phyloP scores from a whole-genome alignment of 768 basidiomycete genomes.

The Hericium erinaceus region DNA sequence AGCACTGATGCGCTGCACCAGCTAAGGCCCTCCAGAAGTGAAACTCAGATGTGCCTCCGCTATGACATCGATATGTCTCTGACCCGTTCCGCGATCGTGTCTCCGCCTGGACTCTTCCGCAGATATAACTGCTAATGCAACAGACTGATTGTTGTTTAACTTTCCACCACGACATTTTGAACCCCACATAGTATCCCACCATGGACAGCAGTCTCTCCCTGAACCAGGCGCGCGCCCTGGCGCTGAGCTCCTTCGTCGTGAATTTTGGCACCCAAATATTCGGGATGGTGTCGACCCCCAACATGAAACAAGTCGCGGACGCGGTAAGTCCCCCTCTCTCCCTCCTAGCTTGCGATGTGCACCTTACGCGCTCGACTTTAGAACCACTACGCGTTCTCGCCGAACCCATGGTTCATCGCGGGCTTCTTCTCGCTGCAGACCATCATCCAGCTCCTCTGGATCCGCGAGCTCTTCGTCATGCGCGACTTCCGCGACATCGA shows the following conservation, averaged over 20 bases:
- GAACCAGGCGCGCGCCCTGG: constrained; percentile 15
- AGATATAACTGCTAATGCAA: too few relatives aligned
- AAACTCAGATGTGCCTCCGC: neutral
- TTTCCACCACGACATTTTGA: neutral
- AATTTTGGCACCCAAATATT: constrained; percentile 22
- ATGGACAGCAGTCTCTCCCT: constrained; percentile 21
- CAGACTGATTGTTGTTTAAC: too few relatives aligned
- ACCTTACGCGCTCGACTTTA: constrained; percentile 1
- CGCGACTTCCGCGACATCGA: constrained; percentile 5
- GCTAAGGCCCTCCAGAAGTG: neutral
- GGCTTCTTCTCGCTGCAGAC: constrained; percentile 24
- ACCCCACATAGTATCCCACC: neutral
- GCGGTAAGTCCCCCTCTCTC: constrained; percentile 13
- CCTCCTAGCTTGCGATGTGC: neutral
- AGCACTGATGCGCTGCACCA: too few relatives aligned
- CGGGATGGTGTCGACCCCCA: constrained; percentile 21
- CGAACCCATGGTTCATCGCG: constrained; percentile 23
- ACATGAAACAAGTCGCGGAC: constrained; percentile 25
- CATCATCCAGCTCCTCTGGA: constrained; percentile 20
- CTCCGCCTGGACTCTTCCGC: too few relatives aligned
- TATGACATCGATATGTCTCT: neutral
- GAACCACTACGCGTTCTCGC: constrained; percentile 27
- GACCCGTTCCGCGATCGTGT: too few relatives aligned
- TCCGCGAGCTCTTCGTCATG: constrained; percentile 19
- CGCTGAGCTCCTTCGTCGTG: constrained; percentile 21